These are phyloP conservation scores for Paraphoma chrysanthemicola DNA, from an alignment of 2,329 filamentous ascomycete genomes.

Conservation along the genomic window DNA sequence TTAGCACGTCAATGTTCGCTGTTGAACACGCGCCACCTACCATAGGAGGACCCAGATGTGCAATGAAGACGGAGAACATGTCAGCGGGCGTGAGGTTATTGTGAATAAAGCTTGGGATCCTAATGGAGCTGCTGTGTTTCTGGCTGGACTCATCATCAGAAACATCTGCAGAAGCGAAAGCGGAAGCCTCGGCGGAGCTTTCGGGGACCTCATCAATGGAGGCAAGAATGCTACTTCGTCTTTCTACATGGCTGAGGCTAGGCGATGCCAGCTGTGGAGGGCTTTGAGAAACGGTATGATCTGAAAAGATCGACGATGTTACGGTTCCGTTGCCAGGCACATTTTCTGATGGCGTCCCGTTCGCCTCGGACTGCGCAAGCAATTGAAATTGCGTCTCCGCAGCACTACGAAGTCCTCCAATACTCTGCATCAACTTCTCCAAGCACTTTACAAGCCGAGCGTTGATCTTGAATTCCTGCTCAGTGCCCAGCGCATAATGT, in stretches of 20 bases:
- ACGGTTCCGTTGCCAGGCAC: constrained; percentile 25
- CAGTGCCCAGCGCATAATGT: constrained; percentile 81
- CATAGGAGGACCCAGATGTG: constrained; percentile 88
- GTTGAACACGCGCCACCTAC: constrained; percentile 38
- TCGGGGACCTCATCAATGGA: constrained; percentile 53
- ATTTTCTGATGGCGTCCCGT: constrained; percentile 17
- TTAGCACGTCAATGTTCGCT: constrained; percentile 23
- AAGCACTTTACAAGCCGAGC: constrained; percentile 82
- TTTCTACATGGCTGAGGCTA: constrained; percentile 37
- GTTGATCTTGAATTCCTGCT: constrained; percentile 80
- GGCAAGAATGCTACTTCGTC: constrained; percentile 47
- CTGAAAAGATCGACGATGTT: constrained; percentile 33
- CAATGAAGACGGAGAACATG: constrained; percentile 91
- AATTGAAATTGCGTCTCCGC: constrained; percentile 88
- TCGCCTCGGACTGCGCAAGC: constrained; percentile 65
- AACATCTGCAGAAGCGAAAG: constrained; percentile 28
- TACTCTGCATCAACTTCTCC: constrained; percentile 83
- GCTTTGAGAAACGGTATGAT: constrained; percentile 26
- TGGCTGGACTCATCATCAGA: constrained; percentile 39
- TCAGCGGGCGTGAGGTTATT: constrained; percentile 68
- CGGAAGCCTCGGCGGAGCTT: constrained; percentile 38
- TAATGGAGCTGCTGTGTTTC: constrained; percentile 17
- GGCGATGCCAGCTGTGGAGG: constrained; percentile 38
- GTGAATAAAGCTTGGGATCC: constrained; percentile 34
- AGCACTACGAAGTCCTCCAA: constrained; percentile 88